These are phyloP conservation scores for Odontarrhena argentea DNA, from an alignment of 345 rosid genomes.

Conservation along the genomic window DNA sequence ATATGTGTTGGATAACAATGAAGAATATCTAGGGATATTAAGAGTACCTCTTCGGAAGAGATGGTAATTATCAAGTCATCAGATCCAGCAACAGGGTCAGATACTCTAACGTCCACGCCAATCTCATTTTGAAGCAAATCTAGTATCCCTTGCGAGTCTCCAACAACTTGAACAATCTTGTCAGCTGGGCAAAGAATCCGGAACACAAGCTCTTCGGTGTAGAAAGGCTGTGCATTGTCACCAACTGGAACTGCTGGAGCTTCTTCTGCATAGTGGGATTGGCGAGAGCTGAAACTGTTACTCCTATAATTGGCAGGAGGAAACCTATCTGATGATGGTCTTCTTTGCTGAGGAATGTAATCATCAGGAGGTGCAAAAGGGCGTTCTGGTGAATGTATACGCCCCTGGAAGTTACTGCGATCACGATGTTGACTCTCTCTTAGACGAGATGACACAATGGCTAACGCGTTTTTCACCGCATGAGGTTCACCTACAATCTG, in stretches of 20 bases:
- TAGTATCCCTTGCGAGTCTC: slow-evolving; percentile 74
- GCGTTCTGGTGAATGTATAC: slow-evolving; percentile 75
- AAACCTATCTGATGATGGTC: slow-evolving; percentile 62
- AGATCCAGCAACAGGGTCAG: slow-evolving; percentile 79
- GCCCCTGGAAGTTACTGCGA: slow-evolving; percentile 76
- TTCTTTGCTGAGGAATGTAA: slow-evolving; percentile 60
- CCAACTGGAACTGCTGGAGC: slow-evolving; percentile 50
- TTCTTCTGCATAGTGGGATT: slow-evolving; percentile 55
- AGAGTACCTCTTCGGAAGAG: slow-evolving; percentile 89
- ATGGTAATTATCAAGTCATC: slow-evolving; percentile 84
- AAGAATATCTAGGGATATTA: slow-evolving; percentile 4
- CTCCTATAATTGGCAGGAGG: slow-evolving; percentile 54
- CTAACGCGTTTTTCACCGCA: slow-evolving; percentile 80
- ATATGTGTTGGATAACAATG: neutral
- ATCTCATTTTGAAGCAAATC: slow-evolving; percentile 86
- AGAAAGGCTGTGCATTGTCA: slow-evolving; percentile 59
- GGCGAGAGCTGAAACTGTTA: slow-evolving; percentile 55
- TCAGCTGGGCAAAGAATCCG: slow-evolving; percentile 90
- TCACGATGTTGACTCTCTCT: slow-evolving; percentile 99
- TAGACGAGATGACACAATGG: slow-evolving; percentile 74
- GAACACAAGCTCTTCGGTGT: slow-evolving; percentile 81
- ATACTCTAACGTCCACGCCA: slow-evolving; percentile 85
- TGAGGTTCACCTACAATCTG: slow-evolving; percentile 88
- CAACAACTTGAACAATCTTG: slow-evolving; percentile 68
- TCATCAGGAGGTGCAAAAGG: slow-evolving; percentile 77